A percentile compares a stretch with the other conserved stretches of the same genome.
These are phyloP conservation scores for Fagopyrum tataricum DNA, from an alignment of 148 eudicot species.

Conservation along the genomic window DNA sequence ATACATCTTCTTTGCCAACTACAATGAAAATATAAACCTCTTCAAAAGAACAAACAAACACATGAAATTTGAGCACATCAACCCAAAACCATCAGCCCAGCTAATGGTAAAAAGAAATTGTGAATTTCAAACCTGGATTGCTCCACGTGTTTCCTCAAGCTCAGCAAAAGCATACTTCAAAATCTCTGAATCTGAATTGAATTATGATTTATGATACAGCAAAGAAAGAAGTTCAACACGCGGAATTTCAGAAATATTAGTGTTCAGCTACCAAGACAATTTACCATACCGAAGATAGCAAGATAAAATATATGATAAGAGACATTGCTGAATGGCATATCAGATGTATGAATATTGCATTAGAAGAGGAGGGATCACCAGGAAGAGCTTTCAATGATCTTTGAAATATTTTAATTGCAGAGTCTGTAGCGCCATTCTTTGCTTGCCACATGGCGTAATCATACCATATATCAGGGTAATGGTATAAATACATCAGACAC, in stretches of 20 bases:
- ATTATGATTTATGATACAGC: not conserved
- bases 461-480: slow-evolving; percentile 97
- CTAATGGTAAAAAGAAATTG: not conserved
- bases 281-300: not conserved
- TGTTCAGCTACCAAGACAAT: slow-evolving; percentile 7
- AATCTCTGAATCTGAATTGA: slow-evolving; percentile 63
- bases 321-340: not conserved
- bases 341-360: not conserved
- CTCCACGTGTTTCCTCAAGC: slow-evolving; percentile 96
- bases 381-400: slow-evolving; percentile 98
- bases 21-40: slow-evolving; percentile 18
- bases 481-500: slow-evolving; percentile 99
- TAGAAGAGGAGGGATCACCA: slow-evolving; percentile 37
- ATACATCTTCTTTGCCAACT: slow-evolving; percentile 87
- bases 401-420: slow-evolving; percentile 80
- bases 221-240: not conserved
- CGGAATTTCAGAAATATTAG: not conserved
- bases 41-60: not conserved
- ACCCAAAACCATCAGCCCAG: not conserved
- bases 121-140: slow-evolving; percentile 56
- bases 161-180: slow-evolving; percentile 92
- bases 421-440: slow-evolving; percentile 77
- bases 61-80: not conserved
- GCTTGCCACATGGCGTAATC: slow-evolving; percentile 98
- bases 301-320: not conserved